Base-by-base conservation (phyloP, 2,329 filamentous ascomycete species). In the Diplodia sapinea region DNA sequence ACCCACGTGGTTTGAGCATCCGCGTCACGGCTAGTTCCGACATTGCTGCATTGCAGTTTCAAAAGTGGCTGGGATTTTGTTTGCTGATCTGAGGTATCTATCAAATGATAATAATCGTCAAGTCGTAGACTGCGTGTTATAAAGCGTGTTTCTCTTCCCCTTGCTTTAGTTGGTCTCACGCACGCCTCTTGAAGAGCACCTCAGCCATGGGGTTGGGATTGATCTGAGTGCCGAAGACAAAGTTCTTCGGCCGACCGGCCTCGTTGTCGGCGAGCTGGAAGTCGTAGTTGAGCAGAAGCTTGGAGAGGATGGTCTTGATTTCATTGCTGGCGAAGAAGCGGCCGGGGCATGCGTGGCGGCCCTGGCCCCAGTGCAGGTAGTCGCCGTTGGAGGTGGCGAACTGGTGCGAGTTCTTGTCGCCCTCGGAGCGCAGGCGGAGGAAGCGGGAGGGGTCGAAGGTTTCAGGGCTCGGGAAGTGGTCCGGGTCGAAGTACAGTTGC, bases 261-360 rank as follows among this genome's bases (percentile, higher is more conserved):
- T 54, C 50, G 31, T 50, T 43, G 38, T 63, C 50, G 8, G 40
- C 66, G n/a, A 57, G 65, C 33, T 71, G 72, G 29, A 78, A 66
- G 56, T 77, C 75, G 55, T 75, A 78, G 20, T 72, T 67, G 11
- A 75, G 64, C 4, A 78, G 36, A 31, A 74, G 55, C 20, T 73
- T 69, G 17, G 73, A 73, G 3, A 78, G 36, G 15, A 77, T 72
- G 69, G 77, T 74, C 69, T 78, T 78, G 57, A 78, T 76, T 68
- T 78, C 75, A 38, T 74, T 74, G 6, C 71, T 66, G 1, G 76
- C 76, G 23, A 78, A 78, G 69, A 77, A 77, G 9, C 76, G 70
- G 1, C 76, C 76, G 2, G 76, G 75, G 43, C 76, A 78, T 0
- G 74, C 73, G 65, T 78, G 75, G 3, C 70, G 65, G 3, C 76